A percentile compares a stretch with the other conserved stretches of the same genome.
Evolutionary conservation across 805 yeast species (phyloP).

Genomic region (Jamesozyma rosinii): DNA sequence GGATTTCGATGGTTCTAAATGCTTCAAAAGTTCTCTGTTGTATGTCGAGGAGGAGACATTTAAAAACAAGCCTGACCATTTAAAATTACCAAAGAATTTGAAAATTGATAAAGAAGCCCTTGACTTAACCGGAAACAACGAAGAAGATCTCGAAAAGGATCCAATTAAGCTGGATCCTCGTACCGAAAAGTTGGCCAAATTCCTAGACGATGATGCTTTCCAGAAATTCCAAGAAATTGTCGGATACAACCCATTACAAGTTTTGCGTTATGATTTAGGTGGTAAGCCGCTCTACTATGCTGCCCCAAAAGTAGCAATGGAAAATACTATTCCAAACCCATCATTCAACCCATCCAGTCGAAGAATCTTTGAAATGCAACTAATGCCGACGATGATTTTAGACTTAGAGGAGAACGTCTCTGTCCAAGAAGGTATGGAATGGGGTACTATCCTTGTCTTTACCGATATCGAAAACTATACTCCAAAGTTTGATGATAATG

Average conservation of each 20-base stretch:
- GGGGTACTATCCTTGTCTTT: conserved; percentile 88
- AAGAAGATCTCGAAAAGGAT: conserved; percentile 23
- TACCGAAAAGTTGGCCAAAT: conserved; percentile 40
- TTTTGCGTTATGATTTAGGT: conserved; percentile 72
- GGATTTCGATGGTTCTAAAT: conserved; percentile 13
- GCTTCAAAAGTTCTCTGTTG: conserved; percentile 56
- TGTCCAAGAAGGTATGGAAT: conserved; percentile 78
- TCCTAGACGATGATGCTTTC: conserved; percentile 68
- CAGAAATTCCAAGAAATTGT: conserved; percentile 68
- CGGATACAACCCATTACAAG: conserved; percentile 78
- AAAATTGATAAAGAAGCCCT: conserved; percentile 44
- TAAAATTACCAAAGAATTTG: conserved; percentile 41
- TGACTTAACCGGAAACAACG: conserved; percentile 35
- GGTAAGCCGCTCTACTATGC: conserved; percentile 73
- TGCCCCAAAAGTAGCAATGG: conserved; percentile 32
- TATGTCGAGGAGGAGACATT: conserved; percentile 66
- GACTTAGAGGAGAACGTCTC: conserved; percentile 55
- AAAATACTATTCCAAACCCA: conserved; percentile 45
- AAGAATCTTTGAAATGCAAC: conserved; percentile 73
- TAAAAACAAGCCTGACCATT: conserved; percentile 41
- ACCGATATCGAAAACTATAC: conserved; percentile 62
- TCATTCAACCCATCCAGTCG: conserved; percentile 49
- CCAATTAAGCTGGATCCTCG: conserved; percentile 33
- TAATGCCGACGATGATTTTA: conserved; percentile 88
- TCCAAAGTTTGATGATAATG: conserved; percentile 48